phyloP scores from a whole-genome alignment of 1,284 basidiomycete species.

The Caloboletus inedulis region DNA sequence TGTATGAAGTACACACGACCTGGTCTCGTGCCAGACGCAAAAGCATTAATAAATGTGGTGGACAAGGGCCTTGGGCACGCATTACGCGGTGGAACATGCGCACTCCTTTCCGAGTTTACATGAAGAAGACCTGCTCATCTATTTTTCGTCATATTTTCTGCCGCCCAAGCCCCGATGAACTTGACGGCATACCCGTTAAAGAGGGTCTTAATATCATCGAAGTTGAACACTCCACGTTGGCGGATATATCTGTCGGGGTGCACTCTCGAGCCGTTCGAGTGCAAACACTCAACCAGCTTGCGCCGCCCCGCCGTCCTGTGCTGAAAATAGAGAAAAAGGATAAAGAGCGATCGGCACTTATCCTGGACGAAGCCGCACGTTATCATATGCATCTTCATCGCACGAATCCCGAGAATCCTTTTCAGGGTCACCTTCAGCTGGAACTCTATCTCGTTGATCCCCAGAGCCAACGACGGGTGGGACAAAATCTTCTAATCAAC shows the following conservation, averaged over 20 bases:
- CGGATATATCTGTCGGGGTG: conserved; percentile 42
- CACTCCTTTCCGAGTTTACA: conserved; percentile 45
- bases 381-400: conserved; percentile 47
- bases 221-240: conserved; percentile 34
- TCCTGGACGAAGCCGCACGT: conserved; percentile 42
- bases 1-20: conserved; percentile 51
- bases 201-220: conserved; percentile 37
- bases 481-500: conserved; percentile 38
- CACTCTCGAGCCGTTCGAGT: conserved; percentile 36
- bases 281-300: conserved; percentile 38
- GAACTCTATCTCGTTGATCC: conserved; percentile 40
- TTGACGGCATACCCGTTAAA: conserved; percentile 27
- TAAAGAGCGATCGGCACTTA: conserved; percentile 33
- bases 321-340: conserved; percentile 37
- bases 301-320: conserved; percentile 31
- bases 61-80: conserved; percentile 51
- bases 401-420: conserved; percentile 39
- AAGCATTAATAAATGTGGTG: conserved; percentile 32
- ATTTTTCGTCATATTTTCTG: conserved; percentile 40
- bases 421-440: conserved; percentile 37
- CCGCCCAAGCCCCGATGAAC: conserved; percentile 24
- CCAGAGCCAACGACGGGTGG: conserved; percentile 30
- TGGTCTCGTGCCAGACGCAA: conserved; percentile 52
- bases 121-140: conserved; percentile 38
- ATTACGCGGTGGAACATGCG: conserved; percentile 55